Conservation (phyloP, 768 basidiomycete genomes). For the Russula brevipes region DNA sequence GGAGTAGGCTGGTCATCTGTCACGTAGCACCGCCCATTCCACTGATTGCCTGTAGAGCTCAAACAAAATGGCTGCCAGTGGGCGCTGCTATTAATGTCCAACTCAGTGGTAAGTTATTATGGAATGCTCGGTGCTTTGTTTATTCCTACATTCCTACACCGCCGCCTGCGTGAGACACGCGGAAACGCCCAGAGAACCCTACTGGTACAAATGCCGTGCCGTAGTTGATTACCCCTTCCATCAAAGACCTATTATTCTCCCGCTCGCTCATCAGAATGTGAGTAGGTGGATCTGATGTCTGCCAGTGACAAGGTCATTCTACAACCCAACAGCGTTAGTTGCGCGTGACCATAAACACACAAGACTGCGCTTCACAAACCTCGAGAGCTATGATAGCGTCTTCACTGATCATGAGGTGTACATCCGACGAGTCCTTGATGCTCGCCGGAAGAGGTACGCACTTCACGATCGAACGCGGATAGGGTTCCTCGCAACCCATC, state of each 20-base stretch:
- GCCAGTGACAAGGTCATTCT: neutral
- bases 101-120: neutral
- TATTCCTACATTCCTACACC: neutral
- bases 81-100: neutral
- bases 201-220: slow-evolving; percentile 11
- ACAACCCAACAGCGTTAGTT: slow-evolving; percentile 12
- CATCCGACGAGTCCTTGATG: neutral
- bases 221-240: neutral
- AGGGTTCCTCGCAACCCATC: neutral
- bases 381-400: slow-evolving; percentile 21
- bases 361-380: slow-evolving; percentile 9
- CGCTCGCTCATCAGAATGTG: slow-evolving; percentile 12
- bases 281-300: slow-evolving; percentile 4
- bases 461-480: slow-evolving; percentile 15
- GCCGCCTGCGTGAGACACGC: neutral
- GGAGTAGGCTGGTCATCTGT: neutral
- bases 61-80: neutral
- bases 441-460: slow-evolving; percentile 10
- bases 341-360: slow-evolving; percentile 5
- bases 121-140: neutral
- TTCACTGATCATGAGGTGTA: slow-evolving; percentile 24
- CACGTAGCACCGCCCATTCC: too few relatives aligned
- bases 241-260: neutral
- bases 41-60: too few relatives aligned
- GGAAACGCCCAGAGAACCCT: neutral